phyloP scores from a whole-genome alignment of 2,329 filamentous ascomycete genomes.

The Phialophora tarda region DNA sequence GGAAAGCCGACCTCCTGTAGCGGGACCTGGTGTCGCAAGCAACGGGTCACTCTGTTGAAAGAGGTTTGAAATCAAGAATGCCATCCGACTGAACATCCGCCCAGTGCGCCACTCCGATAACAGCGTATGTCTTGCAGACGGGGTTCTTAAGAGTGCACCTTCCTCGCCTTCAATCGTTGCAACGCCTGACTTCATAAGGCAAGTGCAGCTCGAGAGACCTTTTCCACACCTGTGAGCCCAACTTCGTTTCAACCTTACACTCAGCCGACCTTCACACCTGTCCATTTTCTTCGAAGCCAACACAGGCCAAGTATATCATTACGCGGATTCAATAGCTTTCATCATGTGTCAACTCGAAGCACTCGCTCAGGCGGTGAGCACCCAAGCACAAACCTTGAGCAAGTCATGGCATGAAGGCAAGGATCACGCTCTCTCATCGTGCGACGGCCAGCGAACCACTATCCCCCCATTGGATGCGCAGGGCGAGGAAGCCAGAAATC shows the following conservation, averaged over 20 bases:
- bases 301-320: background rate
- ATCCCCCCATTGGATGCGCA: slow-evolving; percentile 15
- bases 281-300: background rate
- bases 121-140: background rate
- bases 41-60: background rate
- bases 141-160: background rate
- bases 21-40: background rate
- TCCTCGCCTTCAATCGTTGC: background rate
- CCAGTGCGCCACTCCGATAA: background rate
- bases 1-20: background rate
- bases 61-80: background rate
- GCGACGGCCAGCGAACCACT: slow-evolving; percentile 15
- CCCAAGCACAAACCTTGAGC: slow-evolving; percentile 20
- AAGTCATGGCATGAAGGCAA: slow-evolving; percentile 25
- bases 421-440: slow-evolving; percentile 18
- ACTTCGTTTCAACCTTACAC: background rate
- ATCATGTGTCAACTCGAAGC: slow-evolving; percentile 24
- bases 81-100: background rate
- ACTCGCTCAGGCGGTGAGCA: slow-evolving; percentile 17
- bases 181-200: background rate
- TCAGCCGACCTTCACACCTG: background rate
- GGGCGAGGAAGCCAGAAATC: slow-evolving; percentile 27
- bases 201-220: background rate
- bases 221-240: background rate
- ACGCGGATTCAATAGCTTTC: background rate